Conservation (phyloP, 2,329 filamentous ascomycete genomes). For the Keithomyces neogunnii region DNA sequence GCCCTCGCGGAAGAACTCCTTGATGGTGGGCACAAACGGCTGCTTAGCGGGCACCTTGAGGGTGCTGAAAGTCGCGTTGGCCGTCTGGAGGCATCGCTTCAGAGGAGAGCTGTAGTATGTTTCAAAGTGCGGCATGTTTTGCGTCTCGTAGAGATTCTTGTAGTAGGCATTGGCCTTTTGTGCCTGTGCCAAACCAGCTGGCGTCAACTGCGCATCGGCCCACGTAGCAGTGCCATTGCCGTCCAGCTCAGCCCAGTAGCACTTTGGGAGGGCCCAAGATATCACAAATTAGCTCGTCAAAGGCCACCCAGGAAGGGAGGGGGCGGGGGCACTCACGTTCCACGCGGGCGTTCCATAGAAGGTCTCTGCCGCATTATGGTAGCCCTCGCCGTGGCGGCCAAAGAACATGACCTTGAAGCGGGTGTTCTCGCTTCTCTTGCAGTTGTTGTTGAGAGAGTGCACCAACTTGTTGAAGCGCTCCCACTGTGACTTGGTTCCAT, state of each 20-base stretch:
- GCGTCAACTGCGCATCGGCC: conserved; percentile 56
- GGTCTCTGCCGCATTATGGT: conserved; percentile 52
- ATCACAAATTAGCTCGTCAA: neutral
- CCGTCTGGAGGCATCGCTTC: conserved; percentile 53
- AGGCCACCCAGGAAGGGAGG: conserved; percentile 8
- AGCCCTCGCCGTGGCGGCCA: conserved; percentile 63
- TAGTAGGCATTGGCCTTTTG: conserved; percentile 51
- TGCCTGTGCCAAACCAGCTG: conserved; percentile 48
- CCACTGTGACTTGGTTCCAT: conserved; percentile 49
- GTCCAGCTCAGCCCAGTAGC: conserved; percentile 57
- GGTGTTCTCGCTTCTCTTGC: conserved; percentile 30
- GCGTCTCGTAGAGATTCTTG: conserved; percentile 38
- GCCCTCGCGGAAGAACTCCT: conserved; percentile 57
- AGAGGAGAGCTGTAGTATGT: conserved; percentile 59
- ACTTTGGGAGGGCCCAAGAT: conserved; percentile 23
- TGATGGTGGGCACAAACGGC: conserved; percentile 51
- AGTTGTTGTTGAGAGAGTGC: conserved; percentile 38
- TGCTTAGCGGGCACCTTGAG: conserved; percentile 40
- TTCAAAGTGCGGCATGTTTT: conserved; percentile 52
- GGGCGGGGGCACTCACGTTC: conserved; percentile 41
- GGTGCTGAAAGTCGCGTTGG: conserved; percentile 49
- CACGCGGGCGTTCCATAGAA: conserved; percentile 61
- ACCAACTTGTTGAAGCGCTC: conserved; percentile 54
- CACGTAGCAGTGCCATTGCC: conserved; percentile 56
- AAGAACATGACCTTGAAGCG: conserved; percentile 61